These are phyloP conservation scores for Linum usitatissimum DNA, from an alignment of 345 rosid species.

Conservation along the genomic window DNA sequence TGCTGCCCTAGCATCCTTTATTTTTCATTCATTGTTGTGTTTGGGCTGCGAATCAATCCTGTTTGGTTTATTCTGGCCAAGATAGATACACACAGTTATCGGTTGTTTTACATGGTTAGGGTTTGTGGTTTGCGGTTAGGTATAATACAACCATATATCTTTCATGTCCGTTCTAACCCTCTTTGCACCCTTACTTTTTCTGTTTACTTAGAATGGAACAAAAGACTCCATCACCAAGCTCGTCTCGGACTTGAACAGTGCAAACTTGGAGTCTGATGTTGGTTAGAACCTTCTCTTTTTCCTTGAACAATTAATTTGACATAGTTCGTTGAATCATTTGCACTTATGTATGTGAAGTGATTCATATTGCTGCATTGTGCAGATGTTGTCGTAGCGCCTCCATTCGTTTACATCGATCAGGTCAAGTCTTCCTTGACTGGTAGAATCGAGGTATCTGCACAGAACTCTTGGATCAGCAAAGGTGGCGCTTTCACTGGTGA, in stretches of 20 bases:
- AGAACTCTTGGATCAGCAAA: conserved; percentile 92
- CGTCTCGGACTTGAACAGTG: conserved; percentile 74
- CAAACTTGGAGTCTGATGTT: conserved; percentile 79
- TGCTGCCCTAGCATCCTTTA: not conserved
- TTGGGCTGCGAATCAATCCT: not conserved
- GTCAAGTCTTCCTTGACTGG: conserved; percentile 57
- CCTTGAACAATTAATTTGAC: not conserved
- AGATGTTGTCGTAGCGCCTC: conserved; percentile 98
- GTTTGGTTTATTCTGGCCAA: not conserved
- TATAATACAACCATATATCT: not conserved
- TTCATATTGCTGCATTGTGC: conserved; percentile 13
- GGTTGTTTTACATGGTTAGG: conserved; percentile 3
- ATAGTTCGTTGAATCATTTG: not conserved
- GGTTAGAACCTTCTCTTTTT: conserved; percentile 34
- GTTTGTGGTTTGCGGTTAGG: conserved; percentile 8
- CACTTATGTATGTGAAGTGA: not conserved
- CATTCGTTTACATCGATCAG: conserved; percentile 78
- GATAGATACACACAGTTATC: not conserved
- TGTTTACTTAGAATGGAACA: conserved; percentile 63
- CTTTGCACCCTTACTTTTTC: conserved; percentile 2
- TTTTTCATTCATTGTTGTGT: not conserved
- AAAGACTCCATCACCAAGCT: conserved; percentile 84
- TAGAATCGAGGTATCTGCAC: conserved; percentile 76
- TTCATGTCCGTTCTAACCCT: not conserved
- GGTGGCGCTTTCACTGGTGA: conserved; percentile 99